Evolutionary conservation across 2,329 filamentous ascomycete species (phyloP), one percentile per base, ranked within the genome.

Genomic region (Aspergillus sp.): DNA sequence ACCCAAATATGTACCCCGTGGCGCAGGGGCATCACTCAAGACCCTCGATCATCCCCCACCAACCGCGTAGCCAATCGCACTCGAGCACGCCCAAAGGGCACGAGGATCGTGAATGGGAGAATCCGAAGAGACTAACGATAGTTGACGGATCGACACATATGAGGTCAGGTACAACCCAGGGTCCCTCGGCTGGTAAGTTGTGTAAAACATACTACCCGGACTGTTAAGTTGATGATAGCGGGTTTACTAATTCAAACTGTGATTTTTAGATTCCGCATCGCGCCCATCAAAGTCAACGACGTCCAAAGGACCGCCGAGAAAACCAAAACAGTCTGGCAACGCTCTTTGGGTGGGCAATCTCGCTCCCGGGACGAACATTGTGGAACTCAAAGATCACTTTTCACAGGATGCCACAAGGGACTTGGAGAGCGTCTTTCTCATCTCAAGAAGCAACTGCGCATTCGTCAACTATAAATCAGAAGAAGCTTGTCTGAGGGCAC

Each of bases 261-360:
- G 8, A 4, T 13, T 41, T 23, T 54, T 51, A 73, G 72, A 66
- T 50, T 28, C 62, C 8, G 45, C 43, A 8, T 58, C 63, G 50
- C 56, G 31, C 25, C 22, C 65, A 43, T 38, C 49, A 13, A 62
- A 63, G 19, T 62, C 66, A 50, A 62, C 64, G 17, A 72, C 80
- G 3, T 85, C 85, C 38, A 82, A 87, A 67, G 87, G 87, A n/a
- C 87, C 87, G 4, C 86, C 87, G 41, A 81, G 87, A 67, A 90
- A 89, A 69, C 87, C 87, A 7, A 87, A 84, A 70, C 85, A 89
- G 72, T 88, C 84, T 81, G 94, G 93, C 1, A 91, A 97, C 74
- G 94, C 94, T 0, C 88, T 98, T 22, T 98, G 95, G 94, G 92
- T 98, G 30, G 95, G 95, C 46, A 98, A 98, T 73, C 82, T 98